Conservation (phyloP, 129 eudicot genomes). For the Lactuca saligna region DNA sequence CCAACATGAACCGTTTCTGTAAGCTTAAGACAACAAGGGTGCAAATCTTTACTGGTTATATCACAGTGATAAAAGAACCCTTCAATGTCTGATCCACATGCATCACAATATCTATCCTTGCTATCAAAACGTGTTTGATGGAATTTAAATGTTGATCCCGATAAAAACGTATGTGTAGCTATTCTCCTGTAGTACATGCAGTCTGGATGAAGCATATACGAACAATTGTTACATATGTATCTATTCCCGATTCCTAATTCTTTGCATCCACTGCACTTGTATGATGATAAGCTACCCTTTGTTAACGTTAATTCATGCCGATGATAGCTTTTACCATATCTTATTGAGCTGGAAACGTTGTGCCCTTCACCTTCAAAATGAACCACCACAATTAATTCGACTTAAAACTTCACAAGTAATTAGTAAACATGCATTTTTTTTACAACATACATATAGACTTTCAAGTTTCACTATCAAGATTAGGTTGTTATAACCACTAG, state of each 20-base stretch:
- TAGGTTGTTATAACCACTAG: too few relatives aligned
- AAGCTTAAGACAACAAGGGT: constrained; percentile 17
- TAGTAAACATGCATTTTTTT: too few relatives aligned
- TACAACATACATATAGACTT: too few relatives aligned
- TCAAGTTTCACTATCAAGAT: too few relatives aligned
- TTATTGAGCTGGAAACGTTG: background rate
- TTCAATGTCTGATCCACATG: constrained; percentile 2
- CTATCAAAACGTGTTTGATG: background rate
- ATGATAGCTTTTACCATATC: background rate
- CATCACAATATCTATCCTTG: background rate
- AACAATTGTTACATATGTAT: constrained; percentile 9
- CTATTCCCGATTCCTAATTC: constrained; percentile 3
- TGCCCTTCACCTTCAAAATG: background rate
- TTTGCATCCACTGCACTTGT: constrained; percentile 8
- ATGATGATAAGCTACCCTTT: background rate
- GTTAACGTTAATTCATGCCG: background rate
- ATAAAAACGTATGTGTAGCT: constrained; percentile 1
- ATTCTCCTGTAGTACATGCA: background rate
- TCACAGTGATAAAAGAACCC: constrained; percentile 9
- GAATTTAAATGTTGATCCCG: constrained; percentile 9
- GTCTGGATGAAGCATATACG: constrained; percentile 11
- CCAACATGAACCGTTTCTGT: background rate
- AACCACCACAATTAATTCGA: too few relatives aligned
- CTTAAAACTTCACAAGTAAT: too few relatives aligned
- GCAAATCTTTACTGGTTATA: background rate